Conservation (phyloP, 495 filamentous ascomycete genomes). For the Margaritispora aquatica region DNA sequence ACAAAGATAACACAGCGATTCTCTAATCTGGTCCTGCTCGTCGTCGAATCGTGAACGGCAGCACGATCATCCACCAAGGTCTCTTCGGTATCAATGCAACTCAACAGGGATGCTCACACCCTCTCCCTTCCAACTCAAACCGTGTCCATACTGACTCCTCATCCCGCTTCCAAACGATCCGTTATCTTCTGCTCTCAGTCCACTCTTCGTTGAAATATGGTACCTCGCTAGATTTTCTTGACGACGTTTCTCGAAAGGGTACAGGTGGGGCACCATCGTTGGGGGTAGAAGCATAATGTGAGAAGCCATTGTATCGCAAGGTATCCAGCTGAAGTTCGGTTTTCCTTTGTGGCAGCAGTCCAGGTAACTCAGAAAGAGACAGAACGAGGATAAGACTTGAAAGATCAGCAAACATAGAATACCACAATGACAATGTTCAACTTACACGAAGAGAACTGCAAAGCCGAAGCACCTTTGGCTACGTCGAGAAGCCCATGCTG, state of each 20-base stretch:
- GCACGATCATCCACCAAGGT: not conserved
- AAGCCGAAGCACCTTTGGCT: conserved; percentile 14
- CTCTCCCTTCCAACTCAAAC: not conserved
- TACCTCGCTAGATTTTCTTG: conserved; percentile 12
- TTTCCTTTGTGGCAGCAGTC: not conserved
- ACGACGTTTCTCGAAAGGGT: conserved; percentile 9
- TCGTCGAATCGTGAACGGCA: not conserved
- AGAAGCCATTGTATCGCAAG: not conserved
- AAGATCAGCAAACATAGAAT: not conserved
- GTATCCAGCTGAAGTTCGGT: conserved; percentile 4
- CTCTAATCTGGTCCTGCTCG: too few species aligned
- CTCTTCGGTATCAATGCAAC: not conserved
- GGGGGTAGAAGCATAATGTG: conserved; percentile 9
- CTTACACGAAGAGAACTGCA: conserved; percentile 13
- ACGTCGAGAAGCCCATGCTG: conserved; percentile 1
- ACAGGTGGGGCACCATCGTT: conserved; percentile 9
- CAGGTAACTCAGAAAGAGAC: not conserved
- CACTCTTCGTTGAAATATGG: conserved; percentile 6
- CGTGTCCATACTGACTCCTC: not conserved
- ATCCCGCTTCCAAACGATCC: not conserved
- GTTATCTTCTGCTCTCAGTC: not conserved
- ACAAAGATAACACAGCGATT: too few species aligned
- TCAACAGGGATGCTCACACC: not conserved
- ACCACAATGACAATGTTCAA: not conserved
- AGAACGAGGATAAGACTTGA: not conserved